Conservation (phyloP, 495 filamentous ascomycete species). For the Penicillium bialowiezense region DNA sequence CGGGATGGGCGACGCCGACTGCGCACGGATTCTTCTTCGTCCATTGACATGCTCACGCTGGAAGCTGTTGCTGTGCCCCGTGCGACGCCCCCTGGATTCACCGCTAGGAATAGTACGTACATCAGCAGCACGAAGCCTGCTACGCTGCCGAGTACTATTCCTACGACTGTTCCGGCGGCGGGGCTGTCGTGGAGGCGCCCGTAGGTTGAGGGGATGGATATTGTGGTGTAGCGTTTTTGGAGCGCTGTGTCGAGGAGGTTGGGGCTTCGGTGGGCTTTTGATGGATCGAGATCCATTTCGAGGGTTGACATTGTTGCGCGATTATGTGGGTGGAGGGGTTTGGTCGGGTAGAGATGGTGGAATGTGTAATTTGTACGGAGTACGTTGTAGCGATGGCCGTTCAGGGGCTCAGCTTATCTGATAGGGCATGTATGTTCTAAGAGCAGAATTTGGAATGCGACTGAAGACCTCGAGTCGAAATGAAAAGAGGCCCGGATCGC, state of each 20-base stretch:
- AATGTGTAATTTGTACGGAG: too few species aligned
- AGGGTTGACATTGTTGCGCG: not conserved
- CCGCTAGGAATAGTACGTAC: conserved; percentile 68
- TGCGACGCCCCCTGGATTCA: conserved; percentile 44
- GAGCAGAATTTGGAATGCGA: not conserved
- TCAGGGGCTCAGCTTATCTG: too few species aligned
- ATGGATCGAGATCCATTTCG: not conserved
- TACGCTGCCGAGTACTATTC: conserved; percentile 81
- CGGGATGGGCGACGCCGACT: conserved; percentile 14
- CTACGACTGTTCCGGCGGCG: conserved; percentile 69
- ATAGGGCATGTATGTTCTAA: too few species aligned
- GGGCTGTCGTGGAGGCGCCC: conserved; percentile 57
- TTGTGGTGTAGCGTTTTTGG: conserved; percentile 29
- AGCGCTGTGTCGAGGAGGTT: conserved; percentile 3
- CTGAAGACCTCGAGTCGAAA: not conserved
- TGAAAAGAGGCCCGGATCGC: not conserved
- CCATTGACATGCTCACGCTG: conserved; percentile 5
- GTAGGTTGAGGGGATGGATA: conserved; percentile 69
- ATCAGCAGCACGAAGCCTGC: conserved; percentile 76
- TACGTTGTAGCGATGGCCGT: too few species aligned
- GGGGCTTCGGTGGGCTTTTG: not conserved
- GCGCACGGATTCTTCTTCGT: conserved; percentile 32
- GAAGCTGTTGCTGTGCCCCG: conserved; percentile 10
- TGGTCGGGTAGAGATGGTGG: too few species aligned
- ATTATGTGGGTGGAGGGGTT: not conserved